Evolutionary conservation across 106 monocot genomes (phyloP), one percentile per base, ranked within the genome.

Genomic region (Acanthochlamys bracteata): DNA sequence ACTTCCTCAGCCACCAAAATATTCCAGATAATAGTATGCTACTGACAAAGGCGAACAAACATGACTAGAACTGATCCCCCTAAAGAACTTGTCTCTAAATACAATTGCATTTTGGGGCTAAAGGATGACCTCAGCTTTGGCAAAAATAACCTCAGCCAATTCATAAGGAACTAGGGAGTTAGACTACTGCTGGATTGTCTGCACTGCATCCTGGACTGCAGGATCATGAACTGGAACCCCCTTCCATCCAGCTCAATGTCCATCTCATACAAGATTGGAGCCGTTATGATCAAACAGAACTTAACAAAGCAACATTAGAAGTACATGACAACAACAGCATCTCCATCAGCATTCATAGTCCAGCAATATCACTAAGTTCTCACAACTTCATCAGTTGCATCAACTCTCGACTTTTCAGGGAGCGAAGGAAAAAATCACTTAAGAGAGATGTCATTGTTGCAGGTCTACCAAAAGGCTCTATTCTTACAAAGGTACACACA

Each of bases 91-190:
- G n/a, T 49, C 49, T 14, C 17, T 14, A 49, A 17, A 49, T 49
- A 49, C 49, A 49, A 13, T 45, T 13, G 10, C 49, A 49, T 14
- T 17, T 49, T 49, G 49, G 49, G 4, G 10, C 49, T 20, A 57
- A 8, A 60, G 25, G 11, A 52, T 33, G 11, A 93, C 93, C 85
- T 93, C 86, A 7, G 86, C 86, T 74, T 82, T 86, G 7, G 93
- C 82, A 46, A 45, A 72, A 59, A 86, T 57, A 57, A 93, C 73
- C 49, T 93, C 89, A 7, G 85, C 62, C 63, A 93, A 79, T 73
- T 89, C 93, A 73, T 89, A 93, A 9, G 89, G 71, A 42, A 46
- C 40, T 24, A 93, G 57, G 4, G 81, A 86, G 66, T 89, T 93
- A 40, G 86, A 93, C 47, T 74, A 74, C 59, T 79, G 60, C 57